These are phyloP conservation scores for Borealophlyctis nickersoniae DNA, from an alignment of 192 early-diverging fungal genomes.

Conservation along the genomic window DNA sequence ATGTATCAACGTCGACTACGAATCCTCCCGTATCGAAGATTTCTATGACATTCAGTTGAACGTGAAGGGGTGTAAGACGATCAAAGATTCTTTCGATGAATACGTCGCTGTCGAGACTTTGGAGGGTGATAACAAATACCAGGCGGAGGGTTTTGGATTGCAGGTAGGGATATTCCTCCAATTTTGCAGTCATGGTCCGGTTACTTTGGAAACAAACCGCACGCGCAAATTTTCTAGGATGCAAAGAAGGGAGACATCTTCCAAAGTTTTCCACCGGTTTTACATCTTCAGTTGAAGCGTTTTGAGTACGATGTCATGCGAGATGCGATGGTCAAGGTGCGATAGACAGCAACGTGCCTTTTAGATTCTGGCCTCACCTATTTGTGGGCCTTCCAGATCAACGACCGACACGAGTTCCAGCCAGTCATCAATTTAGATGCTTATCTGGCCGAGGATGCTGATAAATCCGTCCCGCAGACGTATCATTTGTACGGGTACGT, in stretches of 20 bases:
- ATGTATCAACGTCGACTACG: constrained; percentile 92
- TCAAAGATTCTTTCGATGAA: constrained; percentile 86
- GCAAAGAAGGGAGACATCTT: constrained; percentile 97
- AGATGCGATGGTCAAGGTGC: constrained; percentile 85
- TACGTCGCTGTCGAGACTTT: constrained; percentile 89
- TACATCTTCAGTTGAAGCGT: constrained; percentile 94
- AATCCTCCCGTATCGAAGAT: constrained; percentile 90
- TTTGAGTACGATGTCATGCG: constrained; percentile 96
- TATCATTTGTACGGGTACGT: constrained; percentile 90
- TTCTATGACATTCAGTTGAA: constrained; percentile 97
- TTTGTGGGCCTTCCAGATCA: constrained; percentile 57
- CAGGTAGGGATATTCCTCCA: constrained; percentile 52
- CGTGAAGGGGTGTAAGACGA: constrained; percentile 87
- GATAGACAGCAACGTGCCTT: neutral
- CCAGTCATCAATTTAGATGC: constrained; percentile 77
- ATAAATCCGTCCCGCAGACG: constrained; percentile 60
- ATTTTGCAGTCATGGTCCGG: neutral
- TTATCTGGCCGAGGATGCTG: constrained; percentile 67
- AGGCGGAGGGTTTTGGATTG: constrained; percentile 89
- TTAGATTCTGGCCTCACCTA: neutral
- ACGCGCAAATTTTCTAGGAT: too few species aligned
- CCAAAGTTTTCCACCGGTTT: constrained; percentile 84
- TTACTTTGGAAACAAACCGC: too few species aligned
- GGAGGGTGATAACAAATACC: constrained; percentile 95
- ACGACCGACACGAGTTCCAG: constrained; percentile 96